These are phyloP conservation scores for Melampsora larici-populina DNA, from an alignment of 1,284 basidiomycete genomes.

Conservation along the genomic window DNA sequence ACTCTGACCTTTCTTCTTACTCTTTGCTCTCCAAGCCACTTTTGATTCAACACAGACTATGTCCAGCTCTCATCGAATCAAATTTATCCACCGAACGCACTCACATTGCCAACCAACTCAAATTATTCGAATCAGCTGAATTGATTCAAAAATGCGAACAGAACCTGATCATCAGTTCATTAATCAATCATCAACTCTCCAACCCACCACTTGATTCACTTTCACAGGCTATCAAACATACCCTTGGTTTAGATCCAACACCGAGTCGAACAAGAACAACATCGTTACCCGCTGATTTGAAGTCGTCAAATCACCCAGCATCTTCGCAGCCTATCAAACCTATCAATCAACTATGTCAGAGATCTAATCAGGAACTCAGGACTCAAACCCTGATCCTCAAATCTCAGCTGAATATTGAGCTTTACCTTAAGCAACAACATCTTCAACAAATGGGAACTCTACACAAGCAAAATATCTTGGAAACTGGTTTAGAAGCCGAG, in stretches of 20 bases:
- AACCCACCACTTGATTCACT: background rate
- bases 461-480: constrained; percentile 52
- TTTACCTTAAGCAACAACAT: constrained; percentile 54
- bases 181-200: background rate
- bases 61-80: background rate
- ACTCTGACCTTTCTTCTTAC: background rate
- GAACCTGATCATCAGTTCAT: background rate
- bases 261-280: too few relatives aligned
- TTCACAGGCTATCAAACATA: background rate
- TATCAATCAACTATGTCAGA: background rate
- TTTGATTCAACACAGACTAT: constrained; percentile 12
- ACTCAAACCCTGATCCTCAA: constrained; percentile 50
- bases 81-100: constrained; percentile 16
- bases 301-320: background rate
- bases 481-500: constrained; percentile 51
- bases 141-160: constrained; percentile 31
- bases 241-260: background rate
- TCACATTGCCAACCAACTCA: constrained; percentile 21
- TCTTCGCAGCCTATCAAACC: background rate
- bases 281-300: too few relatives aligned
- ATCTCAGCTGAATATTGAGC: constrained; percentile 52
- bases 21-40: constrained; percentile 14
- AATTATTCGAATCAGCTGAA: constrained; percentile 29
- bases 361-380: constrained; percentile 40
- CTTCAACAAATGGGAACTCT: constrained; percentile 53